phyloP scores from a whole-genome alignment of 2,329 filamentous ascomycete genomes.

The Cordyceps farinosa region DNA sequence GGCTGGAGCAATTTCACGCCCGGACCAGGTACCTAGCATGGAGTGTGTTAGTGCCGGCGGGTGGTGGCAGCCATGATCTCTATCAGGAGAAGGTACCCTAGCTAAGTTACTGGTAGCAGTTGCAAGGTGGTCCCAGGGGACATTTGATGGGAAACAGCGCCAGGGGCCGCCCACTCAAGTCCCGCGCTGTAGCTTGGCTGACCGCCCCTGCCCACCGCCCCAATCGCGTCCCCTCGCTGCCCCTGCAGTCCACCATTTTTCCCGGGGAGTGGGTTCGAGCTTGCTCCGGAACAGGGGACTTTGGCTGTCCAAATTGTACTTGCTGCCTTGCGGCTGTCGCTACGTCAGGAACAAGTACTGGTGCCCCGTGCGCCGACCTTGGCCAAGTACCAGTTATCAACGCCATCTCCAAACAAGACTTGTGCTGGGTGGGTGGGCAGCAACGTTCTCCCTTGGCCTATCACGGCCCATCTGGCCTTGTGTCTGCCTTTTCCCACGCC shows the following conservation, averaged over 20 bases:
- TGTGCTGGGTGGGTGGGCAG: background rate
- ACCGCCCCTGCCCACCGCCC: slow-evolving; percentile 17
- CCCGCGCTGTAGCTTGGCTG: background rate
- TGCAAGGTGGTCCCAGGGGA: background rate
- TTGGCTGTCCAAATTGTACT: background rate
- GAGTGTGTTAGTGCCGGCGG: background rate
- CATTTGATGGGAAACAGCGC: background rate
- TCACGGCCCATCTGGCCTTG: background rate
- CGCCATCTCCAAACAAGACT: slow-evolving; percentile 10
- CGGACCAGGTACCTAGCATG: slow-evolving; percentile 10
- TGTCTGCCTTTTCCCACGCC: background rate
- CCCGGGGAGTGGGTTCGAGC: slow-evolving; percentile 13
- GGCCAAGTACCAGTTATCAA: slow-evolving; percentile 5
- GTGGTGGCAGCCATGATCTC: background rate
- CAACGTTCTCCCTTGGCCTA: background rate
- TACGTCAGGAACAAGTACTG: background rate
- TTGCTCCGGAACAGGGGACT: background rate
- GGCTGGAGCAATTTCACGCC: slow-evolving; percentile 22
- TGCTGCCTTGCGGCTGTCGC: background rate
- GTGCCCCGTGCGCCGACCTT: slow-evolving; percentile 6
- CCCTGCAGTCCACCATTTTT: slow-evolving; percentile 17
- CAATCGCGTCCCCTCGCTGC: background rate
- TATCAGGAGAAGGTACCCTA: background rate
- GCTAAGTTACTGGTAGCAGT: background rate
- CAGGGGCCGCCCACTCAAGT: slow-evolving; percentile 11